A percentile compares a stretch with the other conserved stretches of the same genome.
These are phyloP conservation scores for Colletotrichum sp. DNA, from an alignment of 2,329 filamentous ascomycete species.

Conservation along the genomic window DNA sequence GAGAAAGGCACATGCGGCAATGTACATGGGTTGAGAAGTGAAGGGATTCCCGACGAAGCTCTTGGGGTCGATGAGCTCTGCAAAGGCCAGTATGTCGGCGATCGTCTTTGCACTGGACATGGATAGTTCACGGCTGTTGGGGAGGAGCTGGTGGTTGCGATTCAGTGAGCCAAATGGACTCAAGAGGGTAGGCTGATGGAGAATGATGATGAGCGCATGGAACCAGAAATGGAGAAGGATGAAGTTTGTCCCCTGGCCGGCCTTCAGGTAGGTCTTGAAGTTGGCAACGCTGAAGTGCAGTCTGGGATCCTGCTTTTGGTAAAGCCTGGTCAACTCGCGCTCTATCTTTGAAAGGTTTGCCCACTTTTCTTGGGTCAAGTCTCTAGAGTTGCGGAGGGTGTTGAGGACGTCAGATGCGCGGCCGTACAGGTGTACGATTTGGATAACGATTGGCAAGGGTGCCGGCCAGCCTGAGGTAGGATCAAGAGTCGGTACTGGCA, in stretches of 20 bases:
- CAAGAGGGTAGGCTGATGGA: conserved; percentile 83
- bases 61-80: conserved; percentile 83
- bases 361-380: conserved; percentile 78
- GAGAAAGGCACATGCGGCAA: conserved; percentile 86
- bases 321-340: conserved; percentile 72
- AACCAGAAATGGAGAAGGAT: conserved; percentile 90
- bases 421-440: conserved; percentile 86
- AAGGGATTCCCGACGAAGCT: conserved; percentile 90
- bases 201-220: conserved; percentile 82
- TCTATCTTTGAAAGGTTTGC: conserved; percentile 79
- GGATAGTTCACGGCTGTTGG: conserved; percentile 80
- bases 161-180: conserved; percentile 71
- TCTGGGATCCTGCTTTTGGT: conserved; percentile 76
- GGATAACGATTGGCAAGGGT: conserved; percentile 80
- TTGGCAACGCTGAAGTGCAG: conserved; percentile 86
- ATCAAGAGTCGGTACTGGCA: conserved; percentile 58
- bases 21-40: conserved; percentile 89
- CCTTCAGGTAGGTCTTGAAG: conserved; percentile 83
- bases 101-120: conserved; percentile 94
- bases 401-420: conserved; percentile 85
- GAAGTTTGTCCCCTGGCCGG: conserved; percentile 84
- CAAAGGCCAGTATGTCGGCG: conserved; percentile 85
- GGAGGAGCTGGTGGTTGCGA: conserved; percentile 72
- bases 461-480: conserved; percentile 73
- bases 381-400: conserved; percentile 74